Evolutionary conservation across 129 eudicot species (phyloP), one percentile per base, ranked within the genome.

Genomic region (Centaurea solstitialis): DNA sequence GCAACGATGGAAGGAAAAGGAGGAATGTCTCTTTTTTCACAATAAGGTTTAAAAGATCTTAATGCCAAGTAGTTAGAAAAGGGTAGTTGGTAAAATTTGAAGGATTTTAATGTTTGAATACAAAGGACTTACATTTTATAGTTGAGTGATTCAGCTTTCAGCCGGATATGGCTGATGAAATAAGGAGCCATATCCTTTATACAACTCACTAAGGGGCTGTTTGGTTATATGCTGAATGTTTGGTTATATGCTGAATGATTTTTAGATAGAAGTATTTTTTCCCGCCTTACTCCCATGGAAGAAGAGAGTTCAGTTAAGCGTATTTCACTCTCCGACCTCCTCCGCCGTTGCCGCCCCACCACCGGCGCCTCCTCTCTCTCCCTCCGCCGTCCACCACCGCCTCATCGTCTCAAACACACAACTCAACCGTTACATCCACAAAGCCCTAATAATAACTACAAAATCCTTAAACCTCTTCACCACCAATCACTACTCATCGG

Each of bases 291-390:
- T n/a, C 74, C 79, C 84, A 87, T 81, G 72, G 86, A 85, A 70
- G 82, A 80, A 43, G 61, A 75, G 6, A 23, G 7, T 82, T 26
- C 72, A 9, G 41, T 47, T 3, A 79, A 70, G n/a, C 71, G 82
- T 20, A 50, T 80, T 20, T 72, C 87, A 5, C 28, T 90, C 75
- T 72, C 97, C 75, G 92, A 88, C n/a, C 88, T 94, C 47, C 84
- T 94, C 83, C 87, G 68, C 30, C 89, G 87, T 15, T 53, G 40
- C 67, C 95, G 76, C 5, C 93, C 93, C 6, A 9, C 87, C 86
- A 65, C 93, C 85, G 96, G 83, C 85, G 88, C 97, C 9, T 74
- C 87, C 11, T 82, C 84, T 33, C 87, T 91, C 78, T 39, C 62
- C 30, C 33, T 80, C 79, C 24, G 62, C 84, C 82, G 71, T 67